Base-by-base conservation (phyloP, 2,329 filamentous ascomycete species). In the Cladosporium colombiae region DNA sequence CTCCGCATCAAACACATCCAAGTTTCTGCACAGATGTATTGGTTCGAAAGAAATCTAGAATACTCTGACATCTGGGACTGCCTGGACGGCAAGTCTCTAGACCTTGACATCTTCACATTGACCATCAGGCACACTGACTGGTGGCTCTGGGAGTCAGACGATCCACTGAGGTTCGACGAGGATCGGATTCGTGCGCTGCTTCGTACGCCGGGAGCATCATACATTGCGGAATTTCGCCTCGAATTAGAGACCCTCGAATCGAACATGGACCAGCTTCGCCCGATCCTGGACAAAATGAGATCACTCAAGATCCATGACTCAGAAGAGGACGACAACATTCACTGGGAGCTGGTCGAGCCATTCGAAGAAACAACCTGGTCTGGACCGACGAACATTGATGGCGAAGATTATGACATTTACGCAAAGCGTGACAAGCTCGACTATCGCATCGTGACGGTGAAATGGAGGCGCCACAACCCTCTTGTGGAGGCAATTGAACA, bases 371-470 rank as follows among this genome's bases (percentile, higher is more conserved):
- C 25, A 7, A 29, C 3, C 16, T 53, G 50, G 50, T 53, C 50
- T 1, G 50, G 50, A 2, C 50, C 50, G 14, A 53, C 50, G 18
- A 25, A 53, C 25, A 10, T 53, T 5, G 25, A n/a, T 10, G 50
- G 18, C 1, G 16, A 27, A 11, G 23, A 44, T 14, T 52, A 11
- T 18, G 31, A 14, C n/a, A 16, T 35, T 11, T 44, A 53, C 21
- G 27, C 40, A n/a, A 25, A 64, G 21, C 49, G 33, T 18, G 59
- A 58, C 44, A 44, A 31, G 33, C 40, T 60, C 25, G 46, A 65
- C 35, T 56, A 61, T 14, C 53, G 56, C 52, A 21, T 35, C 16
- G 37, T 40, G 14, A 49, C 33, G 8, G 29, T 66, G 18, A 49
- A 27, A 6, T 35, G 57, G 29, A 56, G 53, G 33, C 40, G 55